Evolutionary conservation across 192 early-diverging fungal genomes (phyloP), one percentile per base, ranked within the genome.

Genomic region (Pecoramyces ruminantium): DNA sequence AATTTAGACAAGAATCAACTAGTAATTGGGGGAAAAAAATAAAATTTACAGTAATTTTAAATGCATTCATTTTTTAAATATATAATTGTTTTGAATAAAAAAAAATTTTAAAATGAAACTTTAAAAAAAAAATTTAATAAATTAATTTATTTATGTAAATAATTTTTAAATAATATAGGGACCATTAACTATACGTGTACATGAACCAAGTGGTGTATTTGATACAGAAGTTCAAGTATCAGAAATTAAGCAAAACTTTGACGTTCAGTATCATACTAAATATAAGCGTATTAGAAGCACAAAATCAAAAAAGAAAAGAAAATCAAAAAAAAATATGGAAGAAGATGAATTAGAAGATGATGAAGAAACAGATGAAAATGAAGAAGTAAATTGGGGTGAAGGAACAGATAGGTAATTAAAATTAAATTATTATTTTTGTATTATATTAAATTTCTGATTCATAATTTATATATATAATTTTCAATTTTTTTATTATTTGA

Each of bases 211-310:
- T 18, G 88, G 88, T 27, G 84, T 78, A 2, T 90, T 89, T 83
- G 89, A 90, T 39, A 90, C 87, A 11, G 87, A 91, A 81, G 83
- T 91, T 25, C 81, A 94, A 51, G 92, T 99, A 67, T 92, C 93
- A 38, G 93, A 93, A 78, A 81, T 82, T 27, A 82, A 86, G 30
- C 91, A 96, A 82, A 89, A 92, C 38, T 94, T 93, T 79, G 95
- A 98, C 81, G 92, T 98, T 27, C 93, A 92, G 80, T 99, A 97
- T 85, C 96, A 98, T 85, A 97, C 96, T 21, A 98, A 98, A 86
- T 98, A 99, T 85, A 98, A 98, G 86, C 93, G 96, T 83, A 96
- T 97, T 82, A 89, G 94, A 18, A 88, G 95, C 38, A 94, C 91
- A 18, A 90, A 91, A 0, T 91, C 92, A 13, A 90, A 87, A 39